A percentile compares a stretch with the other conserved stretches of the same genome.
Evolutionary conservation across 2,329 filamentous ascomycete species (phyloP).

Genomic region (Curvularia eragrostidis): DNA sequence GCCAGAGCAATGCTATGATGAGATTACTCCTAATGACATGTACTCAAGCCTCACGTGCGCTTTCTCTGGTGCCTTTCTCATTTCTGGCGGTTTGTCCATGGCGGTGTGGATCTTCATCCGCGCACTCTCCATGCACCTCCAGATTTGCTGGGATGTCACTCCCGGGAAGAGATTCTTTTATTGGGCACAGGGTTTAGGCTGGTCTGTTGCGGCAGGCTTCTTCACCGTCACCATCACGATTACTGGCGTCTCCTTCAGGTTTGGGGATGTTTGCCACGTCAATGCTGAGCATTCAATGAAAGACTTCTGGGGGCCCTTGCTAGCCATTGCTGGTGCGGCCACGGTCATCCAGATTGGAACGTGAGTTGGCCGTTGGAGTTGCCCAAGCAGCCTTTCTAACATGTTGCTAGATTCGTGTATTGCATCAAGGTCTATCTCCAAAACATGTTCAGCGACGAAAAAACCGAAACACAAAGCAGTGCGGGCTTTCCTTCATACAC

Average conservation of each 20-base stretch:
- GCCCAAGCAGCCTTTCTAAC: constrained; percentile 20
- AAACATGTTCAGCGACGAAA: constrained; percentile 75
- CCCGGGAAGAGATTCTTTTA: constrained; percentile 91
- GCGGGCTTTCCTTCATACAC: constrained; percentile 72
- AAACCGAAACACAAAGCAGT: constrained; percentile 66
- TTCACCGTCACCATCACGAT: constrained; percentile 78
- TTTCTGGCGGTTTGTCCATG: constrained; percentile 83
- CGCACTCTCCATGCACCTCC: constrained; percentile 89
- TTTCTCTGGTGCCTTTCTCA: constrained; percentile 82
- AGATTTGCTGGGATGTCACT: constrained; percentile 96
- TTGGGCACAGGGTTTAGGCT: constrained; percentile 78
- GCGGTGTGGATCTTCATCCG: constrained; percentile 92
- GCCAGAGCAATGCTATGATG: constrained; percentile 83
- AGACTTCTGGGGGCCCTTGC: constrained; percentile 88
- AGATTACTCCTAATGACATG: constrained; percentile 95
- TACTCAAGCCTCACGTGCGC: constrained; percentile 80
- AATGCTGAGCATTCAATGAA: constrained; percentile 85
- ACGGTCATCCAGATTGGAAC: constrained; percentile 84
- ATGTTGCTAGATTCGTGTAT: constrained; percentile 63
- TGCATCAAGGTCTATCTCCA: constrained; percentile 94
- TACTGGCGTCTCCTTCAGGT: constrained; percentile 93
- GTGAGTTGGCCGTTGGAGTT: constrained; percentile 57
- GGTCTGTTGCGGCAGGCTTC: constrained; percentile 80
- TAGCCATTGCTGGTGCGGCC: constrained; percentile 77
- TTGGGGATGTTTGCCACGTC: constrained; percentile 91